A percentile compares a stretch with the other conserved stretches of the same genome.
phyloP scores from a whole-genome alignment of 169 alveolate species.

The Ichthyophthirius multifiliis region DNA sequence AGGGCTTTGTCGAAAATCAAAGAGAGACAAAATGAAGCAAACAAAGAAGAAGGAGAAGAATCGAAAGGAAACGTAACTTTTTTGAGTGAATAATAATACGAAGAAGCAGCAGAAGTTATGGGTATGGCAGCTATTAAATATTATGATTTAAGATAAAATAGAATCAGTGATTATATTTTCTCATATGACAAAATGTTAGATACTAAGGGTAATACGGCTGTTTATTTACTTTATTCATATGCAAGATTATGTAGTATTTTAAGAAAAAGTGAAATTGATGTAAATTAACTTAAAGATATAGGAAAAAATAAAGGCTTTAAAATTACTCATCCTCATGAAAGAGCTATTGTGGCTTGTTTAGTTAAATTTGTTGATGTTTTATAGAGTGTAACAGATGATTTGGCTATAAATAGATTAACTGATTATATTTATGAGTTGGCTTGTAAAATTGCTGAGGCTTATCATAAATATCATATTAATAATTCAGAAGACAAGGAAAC shows the following conservation, averaged over 20 bases:
- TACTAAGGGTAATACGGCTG: constrained; percentile 98
- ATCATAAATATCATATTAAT: constrained; percentile 91
- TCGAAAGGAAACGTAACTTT: constrained; percentile 35
- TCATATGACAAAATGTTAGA: constrained; percentile 97
- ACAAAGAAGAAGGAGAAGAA: constrained; percentile 15
- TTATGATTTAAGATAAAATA: constrained; percentile 93
- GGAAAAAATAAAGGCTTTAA: constrained; percentile 17
- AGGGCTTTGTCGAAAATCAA: constrained; percentile 91
- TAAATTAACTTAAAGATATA: background rate
- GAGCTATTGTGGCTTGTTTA: constrained; percentile 76
- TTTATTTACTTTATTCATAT: constrained; percentile 93
- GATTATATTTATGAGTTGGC: constrained; percentile 95
- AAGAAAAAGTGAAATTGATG: constrained; percentile 81
- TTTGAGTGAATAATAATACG: constrained; percentile 75
- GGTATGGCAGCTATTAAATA: constrained; percentile 98
- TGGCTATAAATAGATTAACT: constrained; percentile 84
- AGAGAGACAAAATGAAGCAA: background rate
- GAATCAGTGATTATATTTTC: constrained; percentile 94
- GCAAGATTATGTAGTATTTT: constrained; percentile 95
- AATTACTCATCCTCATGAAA: constrained; percentile 73
- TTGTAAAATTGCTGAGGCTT: constrained; percentile 92
- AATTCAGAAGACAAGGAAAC: constrained; percentile 89
- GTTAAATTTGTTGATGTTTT: constrained; percentile 89
- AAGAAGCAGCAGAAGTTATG: constrained; percentile 88
- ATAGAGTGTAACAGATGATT: constrained; percentile 69